These are phyloP conservation scores for Sugiyamaella pinicola DNA, from an alignment of 1,139 yeast genomes.

Conservation along the genomic window DNA sequence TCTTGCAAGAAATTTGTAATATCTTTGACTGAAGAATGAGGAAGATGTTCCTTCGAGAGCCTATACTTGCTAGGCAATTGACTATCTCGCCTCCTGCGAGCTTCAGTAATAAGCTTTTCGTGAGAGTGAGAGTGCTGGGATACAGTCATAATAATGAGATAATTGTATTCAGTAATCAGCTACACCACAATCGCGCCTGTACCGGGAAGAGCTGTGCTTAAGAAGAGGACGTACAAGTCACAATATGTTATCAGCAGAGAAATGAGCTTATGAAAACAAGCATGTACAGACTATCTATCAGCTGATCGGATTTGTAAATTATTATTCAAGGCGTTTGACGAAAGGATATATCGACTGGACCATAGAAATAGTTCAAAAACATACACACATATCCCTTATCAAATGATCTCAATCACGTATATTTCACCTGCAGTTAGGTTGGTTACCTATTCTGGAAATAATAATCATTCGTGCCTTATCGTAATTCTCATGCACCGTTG, in stretches of 20 bases:
- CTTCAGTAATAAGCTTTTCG: conserved; percentile 22
- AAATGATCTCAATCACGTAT: neutral
- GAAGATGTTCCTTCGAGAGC: conserved; percentile 31
- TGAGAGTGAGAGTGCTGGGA: conserved; percentile 14
- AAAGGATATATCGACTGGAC: neutral
- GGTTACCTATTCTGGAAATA: conserved; percentile 4
- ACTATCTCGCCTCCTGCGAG: conserved; percentile 27
- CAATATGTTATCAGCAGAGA: neutral
- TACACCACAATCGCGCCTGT: neutral
- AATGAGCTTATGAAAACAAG: neutral
- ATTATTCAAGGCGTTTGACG: neutral
- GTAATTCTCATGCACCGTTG: neutral
- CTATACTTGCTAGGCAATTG: conserved; percentile 37
- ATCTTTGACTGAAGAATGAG: conserved; percentile 27
- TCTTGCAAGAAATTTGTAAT: conserved; percentile 27
- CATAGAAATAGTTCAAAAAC: too few relatives aligned
- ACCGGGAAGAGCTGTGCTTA: neutral
- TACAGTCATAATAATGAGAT: conserved; percentile 11
- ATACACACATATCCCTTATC: neutral
- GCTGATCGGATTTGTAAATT: neutral
- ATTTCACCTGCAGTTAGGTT: too few relatives aligned
- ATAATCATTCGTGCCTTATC: conserved; percentile 14
- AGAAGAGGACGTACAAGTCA: neutral
- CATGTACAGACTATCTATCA: too few relatives aligned
- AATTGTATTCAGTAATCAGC: neutral